Conservation (phyloP, 257 asterid species). For the Ocimum tenuiflorum region DNA sequence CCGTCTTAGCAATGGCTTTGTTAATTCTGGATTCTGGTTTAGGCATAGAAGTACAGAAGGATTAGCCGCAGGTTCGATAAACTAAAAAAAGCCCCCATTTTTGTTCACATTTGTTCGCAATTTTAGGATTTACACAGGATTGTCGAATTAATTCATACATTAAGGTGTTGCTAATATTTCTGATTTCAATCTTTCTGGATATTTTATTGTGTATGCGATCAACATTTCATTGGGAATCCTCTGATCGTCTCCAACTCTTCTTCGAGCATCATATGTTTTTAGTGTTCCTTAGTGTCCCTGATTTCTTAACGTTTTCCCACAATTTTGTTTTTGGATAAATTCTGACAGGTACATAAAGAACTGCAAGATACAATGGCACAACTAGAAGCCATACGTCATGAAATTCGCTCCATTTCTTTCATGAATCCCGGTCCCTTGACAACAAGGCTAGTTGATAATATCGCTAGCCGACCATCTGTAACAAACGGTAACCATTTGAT, state of each 20-base stretch:
- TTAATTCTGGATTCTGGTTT: neutral
- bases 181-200: no score
- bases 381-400: slow-evolving; percentile 76
- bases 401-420: slow-evolving; percentile 61
- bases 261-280: neutral
- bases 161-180: neutral
- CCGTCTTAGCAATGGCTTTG: neutral
- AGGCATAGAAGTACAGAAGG: neutral
- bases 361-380: slow-evolving; percentile 86
- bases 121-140: neutral
- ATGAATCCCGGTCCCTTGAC: slow-evolving; percentile 67
- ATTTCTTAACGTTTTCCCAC: neutral
- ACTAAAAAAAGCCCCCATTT: neutral
- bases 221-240: neutral
- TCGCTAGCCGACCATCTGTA: slow-evolving; percentile 31
- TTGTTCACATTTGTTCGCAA: neutral
- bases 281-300: neutral
- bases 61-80: neutral
- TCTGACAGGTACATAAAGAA: slow-evolving; percentile 72
- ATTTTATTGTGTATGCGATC: neutral
- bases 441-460: slow-evolving; percentile 61
- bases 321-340: neutral
- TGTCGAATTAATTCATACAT: neutral
- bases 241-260: neutral
- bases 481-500: slow-evolving; percentile 30